Evolutionary conservation across 495 filamentous ascomycete species (phyloP), one percentile per base, ranked within the genome.

Genomic region (Neurospora sp.): DNA sequence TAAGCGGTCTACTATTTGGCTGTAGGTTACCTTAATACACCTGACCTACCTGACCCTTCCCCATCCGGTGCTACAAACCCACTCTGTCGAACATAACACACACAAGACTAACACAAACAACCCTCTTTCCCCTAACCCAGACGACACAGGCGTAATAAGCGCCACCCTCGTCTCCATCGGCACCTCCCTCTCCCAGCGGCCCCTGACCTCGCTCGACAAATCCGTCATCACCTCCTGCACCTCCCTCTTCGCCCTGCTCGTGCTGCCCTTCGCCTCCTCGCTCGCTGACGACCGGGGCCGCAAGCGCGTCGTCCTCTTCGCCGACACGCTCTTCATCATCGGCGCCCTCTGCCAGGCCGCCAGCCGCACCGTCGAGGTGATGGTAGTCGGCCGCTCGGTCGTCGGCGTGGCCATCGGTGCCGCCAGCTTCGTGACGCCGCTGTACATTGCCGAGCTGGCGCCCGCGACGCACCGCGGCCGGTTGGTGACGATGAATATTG

Each of bases 91-190:
- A 49, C 37, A 62, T 35, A 3, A 9, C 12, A 35, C 54, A 54
- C 20, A 35, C 2, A 23, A 62, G 71, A 46, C 74, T 74, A 76
- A 82, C 77, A 73, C 80, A n/a, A n/a, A n/a, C 2, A 69, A 35
- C 35, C 35, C 35, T 35, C 35, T 46, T 75, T 41, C 75, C 39
- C 70, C 60, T 73, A 38, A 74, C 35, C 66, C 75, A 96, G 93
- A 90, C 75, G 89, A 91, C 78, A 98, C 95, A 23, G 95, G 95
- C 54, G 94, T 97, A 16, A 96, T 98, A 54, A 96, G 93, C 31
- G 91, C 93, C 1, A 96, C 93, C 0, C 86, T 97, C 39, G 91
- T 97, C 44, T 93, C 92, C 4, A 89, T 97, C 76, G 87, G 87
- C 62, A 86, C 88, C 3, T 91, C 93, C 72, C 89, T 97, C n/a